Conservation (phyloP, 805 yeast genomes). For the Tetrapisispora namnaoensis region DNA sequence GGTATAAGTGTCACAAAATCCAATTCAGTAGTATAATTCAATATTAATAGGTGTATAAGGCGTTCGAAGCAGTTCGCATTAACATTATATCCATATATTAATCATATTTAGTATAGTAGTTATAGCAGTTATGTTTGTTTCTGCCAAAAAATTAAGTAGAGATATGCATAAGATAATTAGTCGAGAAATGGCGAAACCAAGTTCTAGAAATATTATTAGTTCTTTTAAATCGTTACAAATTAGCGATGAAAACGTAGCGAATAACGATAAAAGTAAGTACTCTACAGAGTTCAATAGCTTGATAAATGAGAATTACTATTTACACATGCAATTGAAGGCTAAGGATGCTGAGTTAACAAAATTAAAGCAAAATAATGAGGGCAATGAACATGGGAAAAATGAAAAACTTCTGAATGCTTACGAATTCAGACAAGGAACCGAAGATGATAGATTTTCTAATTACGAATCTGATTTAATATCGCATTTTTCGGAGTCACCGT, state of each 20-base stretch:
- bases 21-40: too few relatives aligned
- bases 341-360: constrained; percentile 13
- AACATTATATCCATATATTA: too few relatives aligned
- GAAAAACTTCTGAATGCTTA: background rate
- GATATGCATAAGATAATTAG: too few relatives aligned
- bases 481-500: constrained; percentile 18
- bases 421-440: background rate
- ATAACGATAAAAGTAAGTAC: too few relatives aligned
- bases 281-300: background rate
- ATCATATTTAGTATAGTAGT: too few relatives aligned
- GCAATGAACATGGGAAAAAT: background rate
- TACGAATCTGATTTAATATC: constrained; percentile 3
- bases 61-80: too few relatives aligned
- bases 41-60: too few relatives aligned
- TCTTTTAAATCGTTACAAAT: background rate
- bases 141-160: too few relatives aligned
- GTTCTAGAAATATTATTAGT: background rate
- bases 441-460: background rate
- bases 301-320: constrained; percentile 19
- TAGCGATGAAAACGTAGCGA: background rate
- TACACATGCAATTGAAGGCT: constrained; percentile 15
- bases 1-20: too few relatives aligned
- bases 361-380: constrained; percentile 3
- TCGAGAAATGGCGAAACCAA: background rate
- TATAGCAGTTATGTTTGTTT: too few relatives aligned